phyloP scores from a whole-genome alignment of 768 basidiomycete genomes.

The Mrakia frigida region DNA sequence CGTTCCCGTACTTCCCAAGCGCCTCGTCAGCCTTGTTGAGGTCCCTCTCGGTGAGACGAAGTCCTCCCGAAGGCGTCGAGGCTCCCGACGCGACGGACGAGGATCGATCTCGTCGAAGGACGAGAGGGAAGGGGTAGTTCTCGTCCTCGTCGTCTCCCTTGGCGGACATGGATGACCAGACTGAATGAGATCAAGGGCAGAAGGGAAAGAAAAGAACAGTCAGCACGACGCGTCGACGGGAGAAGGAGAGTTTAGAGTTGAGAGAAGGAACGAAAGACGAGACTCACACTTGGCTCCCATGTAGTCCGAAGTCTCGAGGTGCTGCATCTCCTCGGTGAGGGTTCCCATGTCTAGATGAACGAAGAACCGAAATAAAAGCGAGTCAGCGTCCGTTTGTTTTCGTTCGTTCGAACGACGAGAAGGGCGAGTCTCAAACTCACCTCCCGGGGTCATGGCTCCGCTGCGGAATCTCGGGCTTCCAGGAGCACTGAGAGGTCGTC shows the following conservation, averaged over 20 bases:
- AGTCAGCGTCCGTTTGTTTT: background rate
- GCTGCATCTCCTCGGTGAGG: constrained; percentile 76
- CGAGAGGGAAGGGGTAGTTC: constrained; percentile 46
- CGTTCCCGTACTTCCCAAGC: constrained; percentile 25
- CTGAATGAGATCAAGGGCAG: constrained; percentile 38
- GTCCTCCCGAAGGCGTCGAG: constrained; percentile 29
- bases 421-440: constrained; percentile 8
- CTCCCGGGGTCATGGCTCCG: constrained; percentile 81
- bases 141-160: constrained; percentile 68
- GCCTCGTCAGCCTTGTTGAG: constrained; percentile 26
- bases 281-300: constrained; percentile 56
- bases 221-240: background rate
- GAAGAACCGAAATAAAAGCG: background rate
- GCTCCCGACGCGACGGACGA: constrained; percentile 57
- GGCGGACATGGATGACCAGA: constrained; percentile 46
- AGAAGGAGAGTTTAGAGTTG: background rate
- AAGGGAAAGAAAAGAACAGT: background rate
- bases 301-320: constrained; percentile 58
- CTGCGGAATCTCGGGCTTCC: constrained; percentile 75
- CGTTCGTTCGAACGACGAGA: background rate
- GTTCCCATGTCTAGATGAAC: constrained; percentile 65
- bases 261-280: constrained; percentile 51
- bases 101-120: constrained; percentile 43
- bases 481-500: constrained; percentile 67
- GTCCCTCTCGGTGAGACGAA: constrained; percentile 26